Evolutionary conservation across 441 rosid genomes (phyloP), one percentile per base, ranked within the genome.

Genomic region (Cnidoscolus chayamansa): DNA sequence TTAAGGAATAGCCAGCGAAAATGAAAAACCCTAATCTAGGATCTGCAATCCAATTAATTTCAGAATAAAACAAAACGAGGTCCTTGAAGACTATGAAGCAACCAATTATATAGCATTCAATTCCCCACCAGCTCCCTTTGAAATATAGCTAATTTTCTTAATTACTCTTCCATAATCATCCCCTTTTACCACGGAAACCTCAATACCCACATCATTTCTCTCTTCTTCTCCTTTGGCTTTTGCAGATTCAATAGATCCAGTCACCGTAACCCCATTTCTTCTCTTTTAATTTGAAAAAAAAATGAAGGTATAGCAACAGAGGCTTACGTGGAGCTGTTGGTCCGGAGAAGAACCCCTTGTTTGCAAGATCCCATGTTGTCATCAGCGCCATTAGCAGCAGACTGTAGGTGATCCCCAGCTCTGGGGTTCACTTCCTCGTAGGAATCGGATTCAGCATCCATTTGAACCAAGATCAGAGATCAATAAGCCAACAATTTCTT

Each of bases 391-490:
- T 30, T 32, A 13, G 53, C 20, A 35, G 35, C 16, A 3, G 6
- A 5, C 45, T 3, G 7, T 11, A 49, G 78, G 15, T 69, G 54
- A 12, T 8, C 73, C n/a, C 58, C 72, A 61, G 54, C 79, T 50
- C 63, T 73, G 59, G 77, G 73, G 51, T 80, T 85, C 19, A 76
- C 69, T 70, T 82, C 79, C 9, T 72, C 62, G 57, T 7, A 20
- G 1, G 74, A 53, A 45, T 68, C 65, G 31, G 77, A 65, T 65
- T 67, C 73, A 49, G 48, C 74, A 56, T 71, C 82, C 85, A 77
- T 77, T 25, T 25, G 58, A 37, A 49, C 13, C 71, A 74, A 25
- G 56, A 53, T 68, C 69, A 65, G 15, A 58, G 63, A 48, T 17
- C 15, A 19, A 56, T n/a, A 49, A 17, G 20, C 59, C 51, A 63